Evolutionary conservation across 106 monocot species (phyloP).

Genomic region (Allium sativum): DNA sequence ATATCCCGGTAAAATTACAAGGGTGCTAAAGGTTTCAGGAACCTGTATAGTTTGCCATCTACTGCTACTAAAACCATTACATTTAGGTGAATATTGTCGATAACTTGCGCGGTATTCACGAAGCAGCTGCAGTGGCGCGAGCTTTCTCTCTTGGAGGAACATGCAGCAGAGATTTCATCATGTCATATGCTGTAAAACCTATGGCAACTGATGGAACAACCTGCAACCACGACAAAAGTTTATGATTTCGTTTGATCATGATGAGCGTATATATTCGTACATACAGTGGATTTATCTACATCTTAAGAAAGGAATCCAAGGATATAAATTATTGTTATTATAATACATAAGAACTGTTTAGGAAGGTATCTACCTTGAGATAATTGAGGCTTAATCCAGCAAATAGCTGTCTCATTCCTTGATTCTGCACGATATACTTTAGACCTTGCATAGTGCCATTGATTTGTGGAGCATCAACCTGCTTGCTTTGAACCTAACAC

Average conservation of each 20-base stretch:
- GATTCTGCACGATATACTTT: slow-evolving; percentile 28
- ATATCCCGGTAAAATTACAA: no score
- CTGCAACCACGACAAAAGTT: slow-evolving; percentile 9
- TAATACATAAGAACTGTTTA: neutral
- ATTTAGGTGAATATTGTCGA: neutral
- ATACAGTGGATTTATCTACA: no score
- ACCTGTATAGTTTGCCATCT: no score
- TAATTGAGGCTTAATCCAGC: slow-evolving; percentile 89
- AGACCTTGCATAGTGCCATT: slow-evolving; percentile 16
- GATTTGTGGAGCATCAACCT: neutral
- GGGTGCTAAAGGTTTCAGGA: no score
- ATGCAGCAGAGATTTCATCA: slow-evolving; percentile 52
- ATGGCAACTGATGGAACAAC: slow-evolving; percentile 90
- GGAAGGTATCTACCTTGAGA: slow-evolving; percentile 46
- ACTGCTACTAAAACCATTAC: no score
- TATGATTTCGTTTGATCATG: no score
- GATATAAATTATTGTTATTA: neutral
- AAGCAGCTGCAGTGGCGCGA: slow-evolving; percentile 3
- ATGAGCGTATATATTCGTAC: no score
- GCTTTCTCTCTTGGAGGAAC: slow-evolving; percentile 53
- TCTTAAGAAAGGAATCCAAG: no score
- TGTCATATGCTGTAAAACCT: slow-evolving; percentile 86
- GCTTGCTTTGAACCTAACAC: slow-evolving; percentile 51
- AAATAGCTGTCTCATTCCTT: slow-evolving; percentile 74
- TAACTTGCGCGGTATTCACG: neutral